Evolutionary conservation across 2,329 filamentous ascomycete genomes (phyloP), one percentile per base, ranked within the genome.

Genomic region (Fusarium sp.): DNA sequence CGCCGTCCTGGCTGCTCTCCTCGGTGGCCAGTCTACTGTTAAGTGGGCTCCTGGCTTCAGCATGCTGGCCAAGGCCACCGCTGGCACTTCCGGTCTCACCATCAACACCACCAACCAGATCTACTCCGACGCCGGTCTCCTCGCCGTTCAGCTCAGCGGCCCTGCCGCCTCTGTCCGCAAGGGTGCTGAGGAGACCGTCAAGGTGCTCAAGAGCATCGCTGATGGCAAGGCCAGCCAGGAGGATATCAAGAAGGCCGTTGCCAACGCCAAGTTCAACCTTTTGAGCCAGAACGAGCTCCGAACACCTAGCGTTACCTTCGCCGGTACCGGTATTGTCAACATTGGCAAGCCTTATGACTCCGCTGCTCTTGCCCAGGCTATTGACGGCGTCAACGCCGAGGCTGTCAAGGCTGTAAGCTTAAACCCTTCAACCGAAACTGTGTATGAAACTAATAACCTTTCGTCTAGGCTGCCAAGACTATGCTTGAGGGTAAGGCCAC

Each of bases 31-130:
- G 81, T 92, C 94, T 56, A 91, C 85, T 81, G 94, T 98, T 85
- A 99, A 98, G 86, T 99, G 95, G 95, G 91, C 93, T 53, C 84
- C 93, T 68, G 96, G 96, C 75, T 98, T 97, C 87, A 95, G 92
- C 62, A 86, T 97, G 66, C 88, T 99, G 64, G 87, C 92, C 77
- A 94, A 97, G 85, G 91, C 91, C 65, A 87, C 89, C 59, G 85
- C 90, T 66, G 85, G 86, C 45, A 84, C 88, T 75, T 85, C 90
- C 37, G 88, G 89, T 71, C 88, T 92, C 69, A 86, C 85, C 52
- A 88, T 93, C 75, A 85, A 88, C 37, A 93, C 95, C 69, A 87
- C 90, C 76, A 95, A 96, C 83, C 84, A 89, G 72, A 87, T 91
- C 71, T 99, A 97, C 88, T 97, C 95, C 16, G 96, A 99, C 77